Evolutionary conservation across 768 basidiomycete species (phyloP), one percentile per base, ranked within the genome.

Genomic region (Amanita muscaria): DNA sequence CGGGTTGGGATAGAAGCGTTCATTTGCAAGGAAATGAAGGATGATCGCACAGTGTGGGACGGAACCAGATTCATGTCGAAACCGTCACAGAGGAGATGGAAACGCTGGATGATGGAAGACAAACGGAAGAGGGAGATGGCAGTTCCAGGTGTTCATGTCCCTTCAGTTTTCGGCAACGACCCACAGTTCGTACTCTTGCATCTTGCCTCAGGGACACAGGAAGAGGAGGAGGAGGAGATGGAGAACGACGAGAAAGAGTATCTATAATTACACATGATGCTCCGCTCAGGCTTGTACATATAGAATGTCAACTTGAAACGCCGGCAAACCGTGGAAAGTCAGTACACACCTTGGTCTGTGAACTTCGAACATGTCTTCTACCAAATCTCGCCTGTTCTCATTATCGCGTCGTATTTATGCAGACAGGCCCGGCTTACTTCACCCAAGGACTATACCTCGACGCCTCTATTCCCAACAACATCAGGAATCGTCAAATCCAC

Each of bases 41-140:
- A 49, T 4, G 54, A 60, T 41, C 46, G 42, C 40, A 49, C 49
- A 16, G 30, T 60, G n/a, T 58, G 56, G 56, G 63, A 66, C 48
- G 64, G 63, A 39, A 61, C 59, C 10, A 38, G 30, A 18, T 30
- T 48, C 10, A 53, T 60, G 56, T 35, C 49, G 9, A 46, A 44
- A 24, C 46, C 42, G 23, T 42, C 46, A 7, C 42, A 42, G 25
- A 37, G 42, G 36, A 42, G 30, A 18, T 53, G 56, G 56, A 43
- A 39, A 37, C 32, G 34, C 15, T 46, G 41, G 35, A 3, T 52
- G 19, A 35, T 33, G 23, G 37, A 36, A 11, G 37, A 51, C 36
- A 47, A 19, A 5, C 21, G 11, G 23, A 36, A 14, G 15, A 10
- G 42, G 18, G 29, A 39, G 39, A 48, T 49, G 34, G 49, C 40